Evolutionary conservation across 352 stramenopile species (phyloP).

Genomic region (Blastocystis hominis): DNA sequence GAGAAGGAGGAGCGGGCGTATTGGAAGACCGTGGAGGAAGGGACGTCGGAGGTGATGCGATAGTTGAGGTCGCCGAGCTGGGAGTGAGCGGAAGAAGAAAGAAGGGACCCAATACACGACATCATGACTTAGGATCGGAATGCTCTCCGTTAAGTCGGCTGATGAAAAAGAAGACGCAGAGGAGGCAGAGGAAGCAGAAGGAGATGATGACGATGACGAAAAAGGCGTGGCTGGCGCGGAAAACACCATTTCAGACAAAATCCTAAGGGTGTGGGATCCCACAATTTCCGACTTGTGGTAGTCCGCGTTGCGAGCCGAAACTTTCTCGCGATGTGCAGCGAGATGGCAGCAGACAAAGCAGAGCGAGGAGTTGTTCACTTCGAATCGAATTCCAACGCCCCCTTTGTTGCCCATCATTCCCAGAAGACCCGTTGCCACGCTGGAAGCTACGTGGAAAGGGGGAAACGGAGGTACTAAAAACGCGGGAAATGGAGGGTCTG

Average conservation of each 20-base stretch:
- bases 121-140: conserved; percentile 83
- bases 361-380: conserved; percentile 90
- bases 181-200: not conserved
- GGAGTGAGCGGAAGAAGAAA: not conserved
- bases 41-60: conserved; percentile 64
- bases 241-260: not conserved
- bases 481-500: conserved; percentile 53
- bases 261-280: conserved; percentile 4
- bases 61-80: conserved; percentile 78
- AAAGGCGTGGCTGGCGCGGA: not conserved
- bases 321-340: conserved; percentile 92
- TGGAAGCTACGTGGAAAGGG: conserved; percentile 68
- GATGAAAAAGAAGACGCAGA: not conserved
- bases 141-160: not conserved
- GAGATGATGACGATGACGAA: not conserved
- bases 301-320: conserved; percentile 87
- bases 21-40: conserved; percentile 56
- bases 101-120: conserved; percentile 85
- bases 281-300: conserved; percentile 82
- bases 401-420: conserved; percentile 98
- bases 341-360: conserved; percentile 97
- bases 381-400: conserved; percentile 82
- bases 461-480: conserved; percentile 54
- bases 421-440: conserved; percentile 90
- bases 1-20: conserved; percentile 58